Evolutionary conservation across 2,329 filamentous ascomycete genomes (phyloP).

Genomic region (Clonostachys rhizophaga): DNA sequence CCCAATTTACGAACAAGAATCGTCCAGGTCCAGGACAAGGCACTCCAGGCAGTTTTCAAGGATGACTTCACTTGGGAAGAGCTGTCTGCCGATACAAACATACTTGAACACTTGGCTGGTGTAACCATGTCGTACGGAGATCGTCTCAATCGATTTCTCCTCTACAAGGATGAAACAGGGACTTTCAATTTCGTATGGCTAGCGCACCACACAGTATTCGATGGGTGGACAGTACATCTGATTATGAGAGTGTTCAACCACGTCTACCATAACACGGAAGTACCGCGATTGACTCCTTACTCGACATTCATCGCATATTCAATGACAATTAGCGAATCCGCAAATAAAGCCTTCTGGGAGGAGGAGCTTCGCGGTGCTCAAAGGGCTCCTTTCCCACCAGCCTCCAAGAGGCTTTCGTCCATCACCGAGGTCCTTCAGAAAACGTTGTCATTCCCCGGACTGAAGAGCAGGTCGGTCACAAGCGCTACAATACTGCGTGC

Average conservation of each 20-base stretch:
- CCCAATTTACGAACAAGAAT: constrained; percentile 6
- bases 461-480: constrained; percentile 1
- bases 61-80: neutral
- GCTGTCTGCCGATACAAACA: neutral
- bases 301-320: constrained; percentile 4
- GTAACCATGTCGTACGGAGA: constrained; percentile 5
- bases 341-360: neutral
- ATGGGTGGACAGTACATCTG: neutral
- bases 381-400: neutral
- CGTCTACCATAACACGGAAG: constrained; percentile 3
- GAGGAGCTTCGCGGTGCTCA: constrained; percentile 1
- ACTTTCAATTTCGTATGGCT: constrained; percentile 12
- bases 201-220: constrained; percentile 7
- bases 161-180: constrained; percentile 1
- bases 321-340: neutral
- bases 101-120: neutral
- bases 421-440: neutral
- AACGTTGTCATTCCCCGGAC: neutral
- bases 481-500: constrained; percentile 13
- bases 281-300: constrained; percentile 2
- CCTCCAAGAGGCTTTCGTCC: neutral
- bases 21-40: neutral
- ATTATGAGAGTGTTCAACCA: neutral
- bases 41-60: neutral
- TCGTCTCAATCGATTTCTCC: constrained; percentile 2